phyloP scores from a whole-genome alignment of 208 protist species.

The Wallacemonas collosoma region DNA sequence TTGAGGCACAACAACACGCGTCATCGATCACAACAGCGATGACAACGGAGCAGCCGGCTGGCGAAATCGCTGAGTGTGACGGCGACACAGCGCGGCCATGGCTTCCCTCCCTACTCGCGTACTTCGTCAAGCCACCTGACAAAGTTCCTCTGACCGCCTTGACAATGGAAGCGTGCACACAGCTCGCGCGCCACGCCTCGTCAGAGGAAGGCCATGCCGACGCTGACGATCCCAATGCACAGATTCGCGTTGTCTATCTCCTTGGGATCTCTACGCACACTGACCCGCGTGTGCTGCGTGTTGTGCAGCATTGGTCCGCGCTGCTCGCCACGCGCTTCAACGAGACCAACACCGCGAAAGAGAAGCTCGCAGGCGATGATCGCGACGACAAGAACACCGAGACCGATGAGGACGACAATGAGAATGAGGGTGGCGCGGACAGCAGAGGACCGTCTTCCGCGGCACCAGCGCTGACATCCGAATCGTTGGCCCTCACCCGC shows the following conservation, averaged over 20 bases:
- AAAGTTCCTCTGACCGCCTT: constrained; percentile 13
- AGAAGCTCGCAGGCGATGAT: not conserved
- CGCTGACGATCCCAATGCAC: not conserved
- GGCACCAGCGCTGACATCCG: not conserved
- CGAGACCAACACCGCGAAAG: not conserved
- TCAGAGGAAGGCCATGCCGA: not conserved
- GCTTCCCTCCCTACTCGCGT: not conserved
- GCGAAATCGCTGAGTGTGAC: too few relatives aligned
- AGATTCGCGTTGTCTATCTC: not conserved
- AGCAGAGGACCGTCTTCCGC: not conserved
- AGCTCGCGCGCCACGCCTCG: not conserved
- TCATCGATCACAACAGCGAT: not conserved
- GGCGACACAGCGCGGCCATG: not conserved
- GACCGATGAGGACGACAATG: not conserved
- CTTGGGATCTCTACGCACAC: not conserved
- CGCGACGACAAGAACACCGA: not conserved
- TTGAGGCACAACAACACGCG: not conserved
- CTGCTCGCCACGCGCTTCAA: not conserved
- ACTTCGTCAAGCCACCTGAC: not conserved
- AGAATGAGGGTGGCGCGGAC: not conserved
- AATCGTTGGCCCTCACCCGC: not conserved
- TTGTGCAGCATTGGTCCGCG: not conserved
- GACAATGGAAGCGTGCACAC: not conserved
- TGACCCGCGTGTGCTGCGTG: not conserved
- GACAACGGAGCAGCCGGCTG: too few relatives aligned